Evolutionary conservation across 495 filamentous ascomycete species (phyloP).

Genomic region (Wilcoxina mikolae): DNA sequence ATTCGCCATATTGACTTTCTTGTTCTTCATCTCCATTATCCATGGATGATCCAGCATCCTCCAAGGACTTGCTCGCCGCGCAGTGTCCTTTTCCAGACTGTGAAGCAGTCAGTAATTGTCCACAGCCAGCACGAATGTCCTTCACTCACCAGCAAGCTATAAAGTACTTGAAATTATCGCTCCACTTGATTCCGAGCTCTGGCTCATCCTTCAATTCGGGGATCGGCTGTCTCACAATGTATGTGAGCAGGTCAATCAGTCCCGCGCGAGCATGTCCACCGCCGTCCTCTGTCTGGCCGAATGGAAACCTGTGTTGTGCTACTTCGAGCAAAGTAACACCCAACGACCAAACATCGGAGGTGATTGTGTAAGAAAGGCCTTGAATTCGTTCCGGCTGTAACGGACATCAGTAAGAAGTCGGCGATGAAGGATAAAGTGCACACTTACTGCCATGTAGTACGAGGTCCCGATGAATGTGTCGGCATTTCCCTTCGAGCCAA

Average conservation of each 20-base stretch:
- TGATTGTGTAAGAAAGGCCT: conserved; percentile 94
- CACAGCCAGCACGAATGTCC: neutral
- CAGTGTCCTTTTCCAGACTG: conserved; percentile 86
- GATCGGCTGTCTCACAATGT: conserved; percentile 90
- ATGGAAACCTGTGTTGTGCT: conserved; percentile 93
- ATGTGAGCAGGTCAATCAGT: conserved; percentile 86
- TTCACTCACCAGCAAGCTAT: conserved; percentile 92
- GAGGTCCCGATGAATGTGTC: conserved; percentile 98
- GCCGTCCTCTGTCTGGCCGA: conserved; percentile 81
- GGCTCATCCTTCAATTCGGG: conserved; percentile 94
- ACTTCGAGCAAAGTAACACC: conserved; percentile 95
- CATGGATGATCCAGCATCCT: conserved; percentile 98
- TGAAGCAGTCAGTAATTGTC: conserved; percentile 8
- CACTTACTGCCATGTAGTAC: conserved; percentile 77
- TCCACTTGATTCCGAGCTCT: conserved; percentile 68
- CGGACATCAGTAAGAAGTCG: conserved; percentile 12
- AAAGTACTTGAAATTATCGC: conserved; percentile 93
- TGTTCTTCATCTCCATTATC: conserved; percentile 88
- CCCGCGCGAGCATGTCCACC: conserved; percentile 49
- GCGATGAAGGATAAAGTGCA: neutral
- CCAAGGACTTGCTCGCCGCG: conserved; percentile 81
- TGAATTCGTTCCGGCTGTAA: conserved; percentile 81
- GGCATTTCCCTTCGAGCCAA: conserved; percentile 88
- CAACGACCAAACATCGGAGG: conserved; percentile 92
- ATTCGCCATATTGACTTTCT: conserved; percentile 90